Base-by-base conservation (phyloP, 129 eudicot species). In the Oenanthe sinensis region DNA sequence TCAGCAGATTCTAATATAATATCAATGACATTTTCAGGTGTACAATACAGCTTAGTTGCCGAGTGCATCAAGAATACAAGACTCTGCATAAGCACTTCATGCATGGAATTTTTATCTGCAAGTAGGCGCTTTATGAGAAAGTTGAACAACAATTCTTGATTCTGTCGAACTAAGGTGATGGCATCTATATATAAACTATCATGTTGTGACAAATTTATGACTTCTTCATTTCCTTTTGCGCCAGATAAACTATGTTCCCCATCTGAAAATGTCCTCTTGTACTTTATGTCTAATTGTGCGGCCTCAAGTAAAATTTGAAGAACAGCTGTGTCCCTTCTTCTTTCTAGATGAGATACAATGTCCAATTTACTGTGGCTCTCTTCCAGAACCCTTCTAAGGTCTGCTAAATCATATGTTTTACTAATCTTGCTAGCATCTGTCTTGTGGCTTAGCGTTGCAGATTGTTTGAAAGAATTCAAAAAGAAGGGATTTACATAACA, bases 271-370 rank as follows among this genome's bases (percentile, higher is more conserved):
- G 42, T 81, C 75, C 77, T 79, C 77, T 83, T 84, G 83, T 85
- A 86, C 71, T 86, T 84, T 71, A 44, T 78, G 81, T 94, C 96
- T 75, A 94, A 83, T 75, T 94, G 85, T 39, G 98, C 96, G 77
- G 98, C 98, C 84, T 94, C 96, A 69, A 94, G 95, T 84, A 94
- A 88, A 78, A 91, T 81, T 79, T 91, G 91, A 77, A 94, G 88
- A 79, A 94, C 96, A 69, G 83, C 82, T 83, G 87, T 91, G 81
- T 91, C 98, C 85, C 98, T 85, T 83, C 84, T 88, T 78, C 89
- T 91, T 81, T 91, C 97, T 54, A 94, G 85, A 69, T 79, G 86
- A 81, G 90, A 86, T 75, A 91, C 77, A 7, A 85, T 85, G 80
- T 91, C 88, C 85, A 91, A 79, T 70, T 90, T 87, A 65, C 81